phyloP scores from a whole-genome alignment of 148 eudicot genomes.

The Fagopyrum tataricum region DNA sequence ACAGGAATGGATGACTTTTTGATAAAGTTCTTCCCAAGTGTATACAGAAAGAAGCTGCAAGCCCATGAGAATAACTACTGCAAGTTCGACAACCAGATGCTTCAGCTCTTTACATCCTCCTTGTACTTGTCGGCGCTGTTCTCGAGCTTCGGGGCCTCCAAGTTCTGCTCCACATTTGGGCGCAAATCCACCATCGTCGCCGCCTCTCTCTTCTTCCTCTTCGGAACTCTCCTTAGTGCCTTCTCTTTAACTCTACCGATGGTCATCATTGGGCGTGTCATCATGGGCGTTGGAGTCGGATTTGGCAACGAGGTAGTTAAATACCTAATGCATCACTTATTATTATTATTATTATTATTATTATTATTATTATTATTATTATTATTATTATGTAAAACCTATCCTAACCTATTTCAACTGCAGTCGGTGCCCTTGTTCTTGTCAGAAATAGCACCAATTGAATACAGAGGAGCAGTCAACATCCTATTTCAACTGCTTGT shows the following conservation, averaged over 20 bases:
- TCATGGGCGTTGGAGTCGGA: constrained; percentile 69
- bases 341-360: too few species aligned
- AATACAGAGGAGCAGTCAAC: constrained; percentile 63
- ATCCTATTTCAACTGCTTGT: constrained; percentile 65
- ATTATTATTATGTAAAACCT: too few species aligned
- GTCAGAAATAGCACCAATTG: constrained; percentile 56
- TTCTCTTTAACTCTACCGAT: constrained; percentile 32
- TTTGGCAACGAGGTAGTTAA: constrained; percentile 66
- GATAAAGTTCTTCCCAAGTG: constrained; percentile 46
- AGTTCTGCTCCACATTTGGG: constrained; percentile 22
- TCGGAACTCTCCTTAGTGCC: constrained; percentile 37
- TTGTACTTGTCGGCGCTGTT: constrained; percentile 47
- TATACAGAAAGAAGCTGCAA: constrained; percentile 35
- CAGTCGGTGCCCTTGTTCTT: constrained; percentile 35
- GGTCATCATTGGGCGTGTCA: constrained; percentile 57
- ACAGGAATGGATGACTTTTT: constrained; percentile 69
- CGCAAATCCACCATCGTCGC: constrained; percentile 29
- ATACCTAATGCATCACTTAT: too few species aligned
- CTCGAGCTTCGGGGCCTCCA: constrained; percentile 24
- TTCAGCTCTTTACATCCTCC: constrained; percentile 71
- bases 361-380: too few species aligned
- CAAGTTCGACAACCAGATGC: constrained; percentile 53
- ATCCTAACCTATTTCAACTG: too few species aligned
- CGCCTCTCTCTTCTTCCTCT: constrained; percentile 28
- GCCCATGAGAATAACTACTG: constrained; percentile 64